Evolutionary conservation across 768 basidiomycete genomes (phyloP).

Genomic region (Pleurotus cornucopiae): DNA sequence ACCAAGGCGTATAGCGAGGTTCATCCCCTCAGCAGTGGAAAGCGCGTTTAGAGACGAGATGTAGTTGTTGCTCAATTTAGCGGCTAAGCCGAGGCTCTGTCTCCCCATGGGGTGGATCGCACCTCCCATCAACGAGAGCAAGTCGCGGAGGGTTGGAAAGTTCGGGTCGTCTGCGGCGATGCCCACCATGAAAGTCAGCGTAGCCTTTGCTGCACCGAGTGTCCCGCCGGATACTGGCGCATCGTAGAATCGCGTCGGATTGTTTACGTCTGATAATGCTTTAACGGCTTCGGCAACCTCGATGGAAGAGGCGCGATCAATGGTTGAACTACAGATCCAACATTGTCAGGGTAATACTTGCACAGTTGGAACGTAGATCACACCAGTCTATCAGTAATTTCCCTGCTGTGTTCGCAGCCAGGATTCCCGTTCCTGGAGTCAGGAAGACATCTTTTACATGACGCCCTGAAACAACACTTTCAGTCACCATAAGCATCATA

Average conservation of each 20-base stretch:
- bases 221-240: slow-evolving; percentile 41
- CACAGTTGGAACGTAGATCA: neutral
- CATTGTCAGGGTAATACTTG: neutral
- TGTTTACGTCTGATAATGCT: slow-evolving; percentile 10
- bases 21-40: slow-evolving; percentile 40
- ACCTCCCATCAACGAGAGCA: slow-evolving; percentile 32
- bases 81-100: slow-evolving; percentile 34
- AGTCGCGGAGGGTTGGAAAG: slow-evolving; percentile 26
- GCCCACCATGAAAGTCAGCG: slow-evolving; percentile 38
- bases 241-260: slow-evolving; percentile 29
- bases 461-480: slow-evolving; percentile 19
- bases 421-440: slow-evolving; percentile 25
- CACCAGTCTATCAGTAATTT: slow-evolving; percentile 42
- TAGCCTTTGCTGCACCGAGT: slow-evolving; percentile 31
- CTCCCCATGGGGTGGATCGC: slow-evolving; percentile 34
- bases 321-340: slow-evolving; percentile 31
- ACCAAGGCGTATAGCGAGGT: slow-evolving; percentile 39
- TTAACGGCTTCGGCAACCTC: slow-evolving; percentile 25
- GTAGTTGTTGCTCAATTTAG: slow-evolving; percentile 43
- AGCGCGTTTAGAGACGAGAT: slow-evolving; percentile 37
- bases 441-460: slow-evolving; percentile 36
- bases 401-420: slow-evolving; percentile 30
- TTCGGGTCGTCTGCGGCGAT: slow-evolving; percentile 23
- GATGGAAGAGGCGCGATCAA: slow-evolving; percentile 33
- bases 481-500: neutral